Evolutionary conservation across 1,284 basidiomycete genomes (phyloP), one percentile per base, ranked within the genome.

Genomic region (Neonothopanus nambi): DNA sequence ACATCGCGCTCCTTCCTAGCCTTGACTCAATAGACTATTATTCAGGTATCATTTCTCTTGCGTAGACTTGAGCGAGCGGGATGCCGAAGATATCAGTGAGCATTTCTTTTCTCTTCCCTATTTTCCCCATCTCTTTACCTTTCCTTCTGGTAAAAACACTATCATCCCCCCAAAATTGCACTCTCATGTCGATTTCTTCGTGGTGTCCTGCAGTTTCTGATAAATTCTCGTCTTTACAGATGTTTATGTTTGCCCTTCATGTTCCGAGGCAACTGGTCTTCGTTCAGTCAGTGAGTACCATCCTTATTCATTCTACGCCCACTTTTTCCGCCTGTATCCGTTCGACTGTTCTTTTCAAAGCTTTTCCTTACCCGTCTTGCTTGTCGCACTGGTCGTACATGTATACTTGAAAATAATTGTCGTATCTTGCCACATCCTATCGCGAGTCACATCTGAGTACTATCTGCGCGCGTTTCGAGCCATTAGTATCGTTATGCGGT

Each of bases 211-310:
- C 9, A 57, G 51, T 51, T 40, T 26, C 26, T 50, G 36, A 21
- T 63, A 56, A 60, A 56, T 54, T 15, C 46, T 49, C 39, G 37
- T 7, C 45, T 36, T 45, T 39, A 41, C 59, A 91, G 89, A 77
- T 70, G 69, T 83, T 51, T 92, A 84, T 70, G 73, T 89, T 55
- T 92, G 90, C 68, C 76, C 83, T 51, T 66, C 80, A 44, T 91
- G 89, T 73, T 74, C 80, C 56, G 69, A 78, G 61, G 77, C 74
- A 59, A 87, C 87, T 56, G 84, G 85, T 59, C 77, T 78, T 61
- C 78, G 74, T 68, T 84, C 81, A 70, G 80, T 85, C 71, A 85
- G 90, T 92, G 88, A 91, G 90, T 91, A 70, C 75, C n/a, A n/a
- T n/a, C n/a, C n/a, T n/a, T n/a, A n/a, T n/a, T n/a, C n/a, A n/a